Conservation (phyloP, 148 eudicot species). For the Pouteria glomerata region DNA sequence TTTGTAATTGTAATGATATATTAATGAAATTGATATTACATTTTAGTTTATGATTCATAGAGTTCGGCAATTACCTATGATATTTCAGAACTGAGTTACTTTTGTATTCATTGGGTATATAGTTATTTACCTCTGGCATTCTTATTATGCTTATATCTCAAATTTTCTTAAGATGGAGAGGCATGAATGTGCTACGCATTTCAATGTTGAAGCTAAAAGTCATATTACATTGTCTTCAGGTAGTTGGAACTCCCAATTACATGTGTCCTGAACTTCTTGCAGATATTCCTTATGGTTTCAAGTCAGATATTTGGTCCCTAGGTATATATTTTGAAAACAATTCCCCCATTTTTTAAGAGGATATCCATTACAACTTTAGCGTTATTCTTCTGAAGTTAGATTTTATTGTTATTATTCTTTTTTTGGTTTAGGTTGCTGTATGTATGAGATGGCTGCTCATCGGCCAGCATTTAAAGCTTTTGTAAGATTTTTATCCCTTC, state of each 20-base stretch:
- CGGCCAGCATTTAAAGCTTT: constrained; percentile 98
- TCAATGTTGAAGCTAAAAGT: constrained; percentile 13
- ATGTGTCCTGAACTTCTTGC: constrained; percentile 99
- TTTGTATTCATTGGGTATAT: not conserved
- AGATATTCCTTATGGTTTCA: constrained; percentile 97
- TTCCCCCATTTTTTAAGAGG: not conserved
- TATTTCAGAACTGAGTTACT: not conserved
- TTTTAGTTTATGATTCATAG: not conserved
- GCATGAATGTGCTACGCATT: not conserved
- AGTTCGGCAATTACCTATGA: not conserved
- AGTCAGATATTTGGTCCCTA: constrained; percentile 98
- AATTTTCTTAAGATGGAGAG: not conserved
- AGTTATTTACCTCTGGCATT: not conserved
- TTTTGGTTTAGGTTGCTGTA: constrained; percentile 74
- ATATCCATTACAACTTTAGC: not conserved
- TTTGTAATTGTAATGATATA: not conserved
- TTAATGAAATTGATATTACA: not conserved
- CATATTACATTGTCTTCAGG: constrained; percentile 39
- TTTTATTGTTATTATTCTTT: constrained; percentile 13
- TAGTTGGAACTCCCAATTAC: constrained; percentile 99
- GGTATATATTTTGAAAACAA: constrained; percentile 43
- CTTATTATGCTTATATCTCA: not conserved
- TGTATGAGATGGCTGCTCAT: constrained; percentile 99
- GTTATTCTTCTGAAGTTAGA: constrained; percentile 12
- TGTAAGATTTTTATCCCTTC: constrained; percentile 45